Evolutionary conservation across 1,139 yeast genomes (phyloP), one percentile per base, ranked within the genome.

Genomic region (Taiozyma onychis): DNA sequence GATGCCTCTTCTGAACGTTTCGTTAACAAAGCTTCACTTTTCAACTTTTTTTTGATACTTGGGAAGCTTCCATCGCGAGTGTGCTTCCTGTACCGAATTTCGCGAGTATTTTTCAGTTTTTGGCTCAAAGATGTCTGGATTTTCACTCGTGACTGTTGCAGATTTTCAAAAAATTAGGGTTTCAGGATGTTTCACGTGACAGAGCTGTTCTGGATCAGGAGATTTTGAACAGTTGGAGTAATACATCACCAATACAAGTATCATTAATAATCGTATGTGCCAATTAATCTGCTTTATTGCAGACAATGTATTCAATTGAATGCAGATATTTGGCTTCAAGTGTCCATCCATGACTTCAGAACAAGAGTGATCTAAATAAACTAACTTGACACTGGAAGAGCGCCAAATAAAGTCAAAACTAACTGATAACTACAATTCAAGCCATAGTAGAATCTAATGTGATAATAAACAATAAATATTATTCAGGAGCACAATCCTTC

Each of bases 11-110:
- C 30, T 39, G 26, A 37, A 37, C 41, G 24, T 37, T 37, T 5
- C 24, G 22, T 21, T 18, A 37, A 37, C 24, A 21, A 37, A 37
- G 41, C 41, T 37, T 37, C 41, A 37, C 41, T 37, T 48, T 45
- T 52, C 44, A 50, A 43, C 52, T 54, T 53, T 51, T 44, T 49
- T 48, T 48, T n/a, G 47, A 48, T 37, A 37, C 21, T 37, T 18
- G 6, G 39, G 39, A 10, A 37, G 9, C 41, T 18, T 37, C 14
- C 13, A 24, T 37, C 24, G 41, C 41, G 41, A 37, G 41, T 37
- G 24, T 37, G 41, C 41, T 18, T 37, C 24, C 41, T 10, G 24
- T 37, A 37, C 41, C 41, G 18, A 1, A 10, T 32, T 32, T 32
- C 35, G 35, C 35, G 35, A 13, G 14, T 6, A n/a, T n/a, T 32